phyloP scores from a whole-genome alignment of 805 yeast genomes.

The Sporopachydermia lactativora region DNA sequence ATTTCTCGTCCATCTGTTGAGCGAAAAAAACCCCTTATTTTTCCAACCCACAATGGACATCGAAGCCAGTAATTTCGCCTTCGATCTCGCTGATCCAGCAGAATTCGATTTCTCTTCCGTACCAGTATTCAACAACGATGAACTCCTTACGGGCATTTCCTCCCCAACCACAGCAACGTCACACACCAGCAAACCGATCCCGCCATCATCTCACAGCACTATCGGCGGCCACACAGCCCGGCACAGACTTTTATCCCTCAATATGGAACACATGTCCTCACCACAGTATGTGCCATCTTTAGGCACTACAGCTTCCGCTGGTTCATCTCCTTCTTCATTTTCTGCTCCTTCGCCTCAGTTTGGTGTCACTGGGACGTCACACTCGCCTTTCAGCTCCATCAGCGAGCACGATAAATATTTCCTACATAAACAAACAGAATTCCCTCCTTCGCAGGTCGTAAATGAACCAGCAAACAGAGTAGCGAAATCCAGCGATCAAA shows the following conservation, averaged over 20 bases:
- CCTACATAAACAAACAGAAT: too few relatives aligned
- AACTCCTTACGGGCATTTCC: neutral
- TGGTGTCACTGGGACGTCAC: too few relatives aligned
- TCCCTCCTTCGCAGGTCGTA: too few relatives aligned
- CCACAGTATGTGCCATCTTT: conserved; percentile 16
- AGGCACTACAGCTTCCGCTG: conserved; percentile 18
- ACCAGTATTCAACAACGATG: neutral
- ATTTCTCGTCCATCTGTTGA: too few relatives aligned
- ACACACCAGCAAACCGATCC: too few relatives aligned
- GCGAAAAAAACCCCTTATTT: too few relatives aligned
- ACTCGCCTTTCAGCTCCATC: neutral
- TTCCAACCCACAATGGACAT: neutral
- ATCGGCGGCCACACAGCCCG: neutral
- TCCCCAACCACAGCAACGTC: neutral
- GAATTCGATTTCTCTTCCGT: neutral
- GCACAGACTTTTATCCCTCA: neutral
- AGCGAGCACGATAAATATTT: neutral
- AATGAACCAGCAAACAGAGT: too few relatives aligned
- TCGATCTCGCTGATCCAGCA: neutral
- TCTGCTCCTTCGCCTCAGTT: neutral
- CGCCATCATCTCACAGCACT: neutral
- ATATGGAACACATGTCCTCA: neutral
- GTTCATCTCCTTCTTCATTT: conserved; percentile 8
- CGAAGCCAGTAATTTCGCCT: neutral
- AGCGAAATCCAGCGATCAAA: too few relatives aligned